Evolutionary conservation across 192 early-diverging fungal species (phyloP).

Genomic region (Coemansia sp.): DNA sequence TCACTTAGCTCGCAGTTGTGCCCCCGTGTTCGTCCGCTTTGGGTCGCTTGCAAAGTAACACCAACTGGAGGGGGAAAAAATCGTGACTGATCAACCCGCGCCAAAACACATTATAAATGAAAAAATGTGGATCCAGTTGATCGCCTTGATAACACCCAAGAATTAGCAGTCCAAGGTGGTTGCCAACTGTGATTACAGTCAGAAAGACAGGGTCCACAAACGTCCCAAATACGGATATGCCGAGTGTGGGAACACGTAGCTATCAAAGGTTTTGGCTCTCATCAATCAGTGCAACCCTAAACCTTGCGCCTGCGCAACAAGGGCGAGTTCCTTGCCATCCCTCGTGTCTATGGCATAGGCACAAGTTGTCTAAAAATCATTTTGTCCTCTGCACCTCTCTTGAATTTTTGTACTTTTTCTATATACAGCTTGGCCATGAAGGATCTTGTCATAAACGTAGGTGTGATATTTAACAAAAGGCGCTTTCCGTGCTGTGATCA

Average conservation of each 20-base stretch:
- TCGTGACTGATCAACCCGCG: constrained; percentile 10
- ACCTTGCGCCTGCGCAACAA: neutral
- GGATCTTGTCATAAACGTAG: neutral
- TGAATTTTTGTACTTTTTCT: neutral
- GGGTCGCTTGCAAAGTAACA: neutral
- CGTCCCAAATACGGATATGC: neutral
- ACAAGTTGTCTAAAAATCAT: neutral
- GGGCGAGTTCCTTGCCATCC: too few species aligned
- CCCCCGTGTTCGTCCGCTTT: neutral
- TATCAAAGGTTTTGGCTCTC: neutral
- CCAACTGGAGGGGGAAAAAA: neutral
- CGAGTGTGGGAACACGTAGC: neutral
- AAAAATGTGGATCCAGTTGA: neutral
- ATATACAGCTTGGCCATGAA: neutral
- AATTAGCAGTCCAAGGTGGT: neutral
- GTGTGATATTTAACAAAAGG: neutral
- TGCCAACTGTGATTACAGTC: neutral
- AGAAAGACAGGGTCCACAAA: neutral
- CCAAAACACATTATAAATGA: neutral
- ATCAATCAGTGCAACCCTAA: neutral
- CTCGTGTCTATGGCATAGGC: too few species aligned
- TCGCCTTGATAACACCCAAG: neutral
- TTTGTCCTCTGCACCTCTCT: neutral
- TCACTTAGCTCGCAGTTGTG: neutral
- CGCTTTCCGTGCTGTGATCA: neutral